Base-by-base conservation (phyloP, 2,329 filamentous ascomycete species). In the Aspergillus candidus region DNA sequence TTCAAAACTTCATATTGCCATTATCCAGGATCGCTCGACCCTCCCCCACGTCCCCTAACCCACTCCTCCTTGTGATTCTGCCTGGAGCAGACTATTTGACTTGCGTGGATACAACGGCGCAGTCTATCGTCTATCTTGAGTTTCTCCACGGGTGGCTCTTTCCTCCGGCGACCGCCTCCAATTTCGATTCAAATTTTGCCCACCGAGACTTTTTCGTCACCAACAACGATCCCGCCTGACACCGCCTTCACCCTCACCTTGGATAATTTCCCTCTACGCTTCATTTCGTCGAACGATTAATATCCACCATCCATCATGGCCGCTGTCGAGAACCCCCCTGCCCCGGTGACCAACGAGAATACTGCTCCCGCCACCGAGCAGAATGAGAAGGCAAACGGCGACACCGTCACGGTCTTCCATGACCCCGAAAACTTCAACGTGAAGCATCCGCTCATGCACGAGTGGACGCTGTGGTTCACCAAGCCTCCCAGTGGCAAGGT, bases 391-490 rank as follows among this genome's bases (percentile, higher is more conserved):
- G 54, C 58, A 29, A 58, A 57, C 51, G 69, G 71, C 53, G 83
- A 90, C 65, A 75, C 86, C 40, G 78, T 95, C 60, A 98, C 93
- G 37, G 91, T 98, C 58, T 98, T 98, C 75, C 90, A 98, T 68
- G 89, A 97, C 73, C 86, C 93, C 59, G 86, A 96, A 56, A 96
- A 98, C 78, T 98, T 98, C 80, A 98, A 94, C 61, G 93, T 98
- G 71, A 98, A 97, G 79, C 93, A 98, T 70, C 91, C 90, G 55
- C 79, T 98, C 49, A 90, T 94, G 79, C 86, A 96, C 77, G 86
- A 87, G 67, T 98, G 93, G 93, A 97, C 93, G 47, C 77, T 98
- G 44, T 98, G 94, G 94, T 98, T 97, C 77, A 97, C 91, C 62
- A 97, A 97, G 80, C 91, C 93, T 42, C 86, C 91, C 35, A 94